Conservation (phyloP, 2,329 filamentous ascomycete species). For the Penicillium olsonii region DNA sequence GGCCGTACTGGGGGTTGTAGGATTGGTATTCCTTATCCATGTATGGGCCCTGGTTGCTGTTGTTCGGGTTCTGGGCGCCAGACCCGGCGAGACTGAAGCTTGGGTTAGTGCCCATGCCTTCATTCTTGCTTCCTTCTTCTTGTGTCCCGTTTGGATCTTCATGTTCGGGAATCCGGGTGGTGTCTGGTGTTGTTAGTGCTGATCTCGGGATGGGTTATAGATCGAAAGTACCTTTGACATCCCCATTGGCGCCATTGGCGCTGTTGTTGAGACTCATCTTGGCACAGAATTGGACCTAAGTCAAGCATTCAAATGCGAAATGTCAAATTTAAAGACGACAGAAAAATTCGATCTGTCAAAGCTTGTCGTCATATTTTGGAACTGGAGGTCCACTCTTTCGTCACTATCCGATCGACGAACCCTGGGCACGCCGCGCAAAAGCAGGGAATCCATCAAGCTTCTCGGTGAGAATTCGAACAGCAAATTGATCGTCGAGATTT, state of each 20-base stretch:
- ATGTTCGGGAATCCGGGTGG: background rate
- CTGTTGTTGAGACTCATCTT: background rate
- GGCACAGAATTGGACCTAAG: background rate
- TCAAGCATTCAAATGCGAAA: background rate
- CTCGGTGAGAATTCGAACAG: background rate
- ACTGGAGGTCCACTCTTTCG: conserved; percentile 5
- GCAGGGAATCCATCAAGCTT: background rate
- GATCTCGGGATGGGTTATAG: background rate
- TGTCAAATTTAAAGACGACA: background rate
- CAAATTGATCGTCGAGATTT: background rate
- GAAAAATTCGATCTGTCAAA: conserved; percentile 1
- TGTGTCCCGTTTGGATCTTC: conserved; percentile 9
- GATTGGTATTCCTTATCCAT: conserved; percentile 20
- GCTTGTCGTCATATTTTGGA: background rate
- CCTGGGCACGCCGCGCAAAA: background rate
- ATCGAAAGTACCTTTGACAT: background rate
- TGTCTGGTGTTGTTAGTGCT: background rate
- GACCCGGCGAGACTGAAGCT: conserved; percentile 15
- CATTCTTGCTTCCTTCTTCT: conserved; percentile 14
- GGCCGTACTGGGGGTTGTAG: conserved; percentile 54
- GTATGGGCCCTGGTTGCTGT: background rate
- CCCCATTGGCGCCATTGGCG: background rate
- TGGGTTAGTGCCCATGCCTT: conserved; percentile 11
- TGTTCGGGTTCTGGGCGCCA: conserved; percentile 11
- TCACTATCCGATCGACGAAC: conserved; percentile 1